Evolutionary conservation across 2,329 filamentous ascomycete species (phyloP).

Genomic region (Ophiocordyceps camponoti-floridani): DNA sequence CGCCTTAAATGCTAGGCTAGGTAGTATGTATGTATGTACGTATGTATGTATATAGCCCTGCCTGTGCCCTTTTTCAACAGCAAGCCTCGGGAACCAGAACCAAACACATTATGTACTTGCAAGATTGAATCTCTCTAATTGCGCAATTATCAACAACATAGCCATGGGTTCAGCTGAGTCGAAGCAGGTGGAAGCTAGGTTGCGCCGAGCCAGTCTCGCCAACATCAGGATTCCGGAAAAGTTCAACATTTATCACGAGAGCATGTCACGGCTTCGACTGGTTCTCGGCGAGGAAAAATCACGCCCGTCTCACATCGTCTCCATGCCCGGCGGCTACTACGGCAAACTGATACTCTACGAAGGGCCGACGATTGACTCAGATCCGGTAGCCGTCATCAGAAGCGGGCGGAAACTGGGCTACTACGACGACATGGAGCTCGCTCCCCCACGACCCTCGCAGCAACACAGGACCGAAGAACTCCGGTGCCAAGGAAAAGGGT

Average conservation of each 20-base stretch:
- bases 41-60: no score
- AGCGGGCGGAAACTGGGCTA: conserved; percentile 1
- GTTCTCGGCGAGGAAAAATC: conserved; percentile 3
- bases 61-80: no score
- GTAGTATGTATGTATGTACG: no score
- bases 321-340: conserved; percentile 2
- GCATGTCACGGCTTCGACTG: conserved; percentile 1
- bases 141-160: not conserved
- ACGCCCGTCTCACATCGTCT: conserved; percentile 1
- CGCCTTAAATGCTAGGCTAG: no score
- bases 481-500: conserved; percentile 1
- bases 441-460: conserved; percentile 2
- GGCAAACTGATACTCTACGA: conserved; percentile 5
- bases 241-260: conserved; percentile 4
- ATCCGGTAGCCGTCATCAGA: conserved; percentile 1
- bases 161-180: conserved; percentile 5
- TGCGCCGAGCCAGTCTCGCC: not conserved
- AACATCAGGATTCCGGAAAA: conserved; percentile 1
- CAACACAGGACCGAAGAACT: conserved; percentile 3
- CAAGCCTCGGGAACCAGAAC: no score
- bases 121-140: not conserved
- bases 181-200: conserved; percentile 2
- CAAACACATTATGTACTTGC: not conserved
- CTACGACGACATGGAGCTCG: conserved; percentile 4
- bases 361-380: conserved; percentile 2